A percentile compares a stretch with the other conserved stretches of the same genome.
phyloP scores from a whole-genome alignment of 345 rosid genomes.

The Eucalyptus sideroxylon region DNA sequence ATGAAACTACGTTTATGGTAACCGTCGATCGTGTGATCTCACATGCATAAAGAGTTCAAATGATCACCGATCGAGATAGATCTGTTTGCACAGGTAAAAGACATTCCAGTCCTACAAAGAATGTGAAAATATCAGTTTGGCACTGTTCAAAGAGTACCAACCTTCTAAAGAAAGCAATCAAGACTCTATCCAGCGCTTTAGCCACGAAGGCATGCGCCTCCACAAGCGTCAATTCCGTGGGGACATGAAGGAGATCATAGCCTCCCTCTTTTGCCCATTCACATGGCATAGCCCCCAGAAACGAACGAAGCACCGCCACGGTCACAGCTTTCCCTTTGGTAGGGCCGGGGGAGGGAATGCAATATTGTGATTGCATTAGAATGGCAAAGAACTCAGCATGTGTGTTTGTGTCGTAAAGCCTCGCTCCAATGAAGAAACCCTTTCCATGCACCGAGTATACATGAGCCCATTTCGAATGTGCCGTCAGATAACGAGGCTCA shows the following conservation, averaged over 20 bases:
- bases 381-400: background rate
- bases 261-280: background rate
- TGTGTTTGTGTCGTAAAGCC: background rate
- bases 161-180: background rate
- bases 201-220: background rate
- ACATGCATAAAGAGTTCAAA: background rate
- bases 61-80: background rate
- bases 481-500: background rate
- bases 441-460: background rate
- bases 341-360: background rate
- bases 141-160: background rate
- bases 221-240: background rate
- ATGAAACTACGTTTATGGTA: background rate
- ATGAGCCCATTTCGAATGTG: background rate
- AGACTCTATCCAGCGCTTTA: background rate
- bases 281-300: background rate
- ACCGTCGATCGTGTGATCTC: background rate
- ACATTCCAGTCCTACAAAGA: background rate
- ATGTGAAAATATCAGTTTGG: background rate
- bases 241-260: background rate
- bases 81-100: accelerated
- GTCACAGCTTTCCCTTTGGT: background rate
- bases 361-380: background rate
- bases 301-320: background rate
- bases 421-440: background rate